Evolutionary conservation across 495 filamentous ascomycete species (phyloP).

Genomic region (Penicillium bovifimosum): DNA sequence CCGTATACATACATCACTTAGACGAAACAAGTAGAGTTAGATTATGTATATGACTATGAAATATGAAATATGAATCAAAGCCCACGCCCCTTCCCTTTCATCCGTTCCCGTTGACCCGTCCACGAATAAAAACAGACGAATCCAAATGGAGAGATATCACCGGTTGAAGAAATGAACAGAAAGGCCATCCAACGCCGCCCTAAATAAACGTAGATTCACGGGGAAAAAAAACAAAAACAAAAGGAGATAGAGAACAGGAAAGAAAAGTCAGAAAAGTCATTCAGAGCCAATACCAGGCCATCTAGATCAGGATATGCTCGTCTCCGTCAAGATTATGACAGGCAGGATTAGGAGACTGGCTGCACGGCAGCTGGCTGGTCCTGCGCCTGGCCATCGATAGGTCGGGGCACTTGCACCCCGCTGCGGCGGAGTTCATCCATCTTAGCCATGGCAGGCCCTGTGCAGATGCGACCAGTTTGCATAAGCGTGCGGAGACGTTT

Average conservation of each 20-base stretch:
- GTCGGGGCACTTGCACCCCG: conserved; percentile 32
- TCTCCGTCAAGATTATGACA: background rate
- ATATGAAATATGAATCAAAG: conserved; percentile 1
- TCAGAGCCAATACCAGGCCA: background rate
- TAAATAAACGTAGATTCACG: conserved; percentile 4
- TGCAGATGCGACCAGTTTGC: conserved; percentile 45
- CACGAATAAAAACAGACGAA: background rate
- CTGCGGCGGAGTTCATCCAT: conserved; percentile 38
- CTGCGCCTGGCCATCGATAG: conserved; percentile 26
- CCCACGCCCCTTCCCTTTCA: conserved; percentile 14
- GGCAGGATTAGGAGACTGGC: conserved; percentile 30
- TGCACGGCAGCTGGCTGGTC: conserved; percentile 29
- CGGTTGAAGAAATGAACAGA: background rate
- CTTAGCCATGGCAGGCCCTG: conserved; percentile 38
- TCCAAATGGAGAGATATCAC: background rate
- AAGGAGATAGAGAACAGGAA: background rate
- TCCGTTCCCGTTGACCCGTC: conserved; percentile 25
- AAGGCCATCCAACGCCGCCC: conserved; percentile 14
- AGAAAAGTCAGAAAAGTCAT: background rate
- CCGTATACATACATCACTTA: background rate
- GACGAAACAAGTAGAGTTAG: background rate
- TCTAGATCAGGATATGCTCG: background rate
- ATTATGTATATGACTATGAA: conserved; percentile 12
- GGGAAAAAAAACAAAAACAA: background rate
- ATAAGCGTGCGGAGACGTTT: conserved; percentile 50